Evolutionary conservation across 441 rosid species (phyloP).

Genomic region (Gossypium lobatum): DNA sequence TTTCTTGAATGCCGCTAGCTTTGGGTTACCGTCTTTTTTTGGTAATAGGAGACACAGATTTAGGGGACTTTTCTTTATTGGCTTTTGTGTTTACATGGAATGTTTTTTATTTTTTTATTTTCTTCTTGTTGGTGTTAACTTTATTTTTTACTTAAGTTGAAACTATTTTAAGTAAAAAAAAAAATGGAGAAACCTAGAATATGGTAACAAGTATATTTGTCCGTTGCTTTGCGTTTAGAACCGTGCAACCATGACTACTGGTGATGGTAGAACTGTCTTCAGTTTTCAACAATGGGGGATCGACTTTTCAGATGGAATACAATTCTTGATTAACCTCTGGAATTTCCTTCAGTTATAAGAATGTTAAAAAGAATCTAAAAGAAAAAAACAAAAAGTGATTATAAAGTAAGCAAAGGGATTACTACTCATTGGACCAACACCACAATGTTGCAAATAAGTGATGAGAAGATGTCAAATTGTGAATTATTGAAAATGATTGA

Average conservation of each 20-base stretch:
- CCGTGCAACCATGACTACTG: not conserved
- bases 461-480: not conserved
- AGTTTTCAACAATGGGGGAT: not conserved
- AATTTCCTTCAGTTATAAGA: not conserved
- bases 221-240: not conserved
- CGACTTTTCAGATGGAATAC: not conserved
- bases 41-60: not conserved
- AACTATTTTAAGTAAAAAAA: not conserved
- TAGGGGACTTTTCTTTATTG: not conserved
- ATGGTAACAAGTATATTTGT: not conserved
- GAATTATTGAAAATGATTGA: not conserved
- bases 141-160: not conserved
- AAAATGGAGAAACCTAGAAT: not conserved
- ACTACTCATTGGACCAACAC: slow-evolving; percentile 5
- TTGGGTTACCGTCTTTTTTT: not conserved
- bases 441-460: not conserved
- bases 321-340: not conserved
- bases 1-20: slow-evolving; percentile 12
- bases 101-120: not conserved
- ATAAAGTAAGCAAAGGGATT: not conserved
- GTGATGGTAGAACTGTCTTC: not conserved
- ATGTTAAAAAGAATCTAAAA: not conserved
- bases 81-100: not conserved
- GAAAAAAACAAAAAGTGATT: not conserved
- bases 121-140: too few species aligned